A percentile compares a stretch with the other conserved stretches of the same genome.
These are phyloP conservation scores for Venturia oleaginea DNA, from an alignment of 2,329 filamentous ascomycete genomes.

Conservation along the genomic window DNA sequence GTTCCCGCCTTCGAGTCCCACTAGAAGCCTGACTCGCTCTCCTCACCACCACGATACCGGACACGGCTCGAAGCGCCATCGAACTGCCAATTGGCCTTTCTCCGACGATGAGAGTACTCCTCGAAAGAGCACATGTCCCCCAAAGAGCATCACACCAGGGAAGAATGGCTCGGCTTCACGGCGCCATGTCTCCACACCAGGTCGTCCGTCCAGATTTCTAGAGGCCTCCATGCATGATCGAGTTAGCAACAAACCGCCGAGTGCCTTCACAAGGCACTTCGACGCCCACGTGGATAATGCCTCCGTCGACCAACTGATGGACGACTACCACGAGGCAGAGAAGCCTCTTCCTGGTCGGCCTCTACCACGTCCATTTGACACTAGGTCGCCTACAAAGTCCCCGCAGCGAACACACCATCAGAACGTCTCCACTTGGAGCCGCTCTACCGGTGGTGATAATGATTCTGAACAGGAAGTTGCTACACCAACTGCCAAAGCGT, in stretches of 20 bases:
- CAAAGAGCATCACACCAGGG: slow-evolving; percentile 10
- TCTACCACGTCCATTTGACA: not conserved
- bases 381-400: not conserved
- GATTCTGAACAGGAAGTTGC: not conserved
- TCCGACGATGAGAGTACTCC: slow-evolving; percentile 6
- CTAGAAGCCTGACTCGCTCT: not conserved
- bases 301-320: slow-evolving; percentile 27
- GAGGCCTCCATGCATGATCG: slow-evolving; percentile 86
- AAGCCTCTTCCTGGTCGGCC: slow-evolving; percentile 7
- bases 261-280: slow-evolving; percentile 49
- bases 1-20: not conserved
- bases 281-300: slow-evolving; percentile 23
- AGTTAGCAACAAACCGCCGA: slow-evolving; percentile 60
- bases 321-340: slow-evolving; percentile 21
- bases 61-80: slow-evolving; percentile 15
- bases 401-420: not conserved
- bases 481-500: slow-evolving; percentile 14
- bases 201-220: slow-evolving; percentile 54
- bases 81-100: slow-evolving; percentile 17
- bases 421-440: not conserved
- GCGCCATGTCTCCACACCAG: not conserved
- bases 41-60: slow-evolving; percentile 1
- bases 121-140: not conserved
- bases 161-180: not conserved
- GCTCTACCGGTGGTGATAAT: not conserved